phyloP scores from a whole-genome alignment of 306 rosid genomes.

The Cotoneaster glaucophyllus region DNA sequence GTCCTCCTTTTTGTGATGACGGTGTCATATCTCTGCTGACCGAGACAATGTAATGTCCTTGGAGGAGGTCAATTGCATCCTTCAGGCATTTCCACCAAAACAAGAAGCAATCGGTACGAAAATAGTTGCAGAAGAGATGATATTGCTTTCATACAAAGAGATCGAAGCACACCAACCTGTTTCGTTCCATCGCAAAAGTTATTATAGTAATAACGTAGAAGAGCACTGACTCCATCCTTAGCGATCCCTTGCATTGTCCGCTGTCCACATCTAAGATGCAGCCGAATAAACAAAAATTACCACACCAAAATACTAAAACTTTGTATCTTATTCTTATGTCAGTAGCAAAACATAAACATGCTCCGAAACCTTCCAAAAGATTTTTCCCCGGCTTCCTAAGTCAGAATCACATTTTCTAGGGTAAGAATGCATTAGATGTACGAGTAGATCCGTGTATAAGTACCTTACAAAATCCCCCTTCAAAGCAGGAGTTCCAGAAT shows the following conservation, averaged over 20 bases:
- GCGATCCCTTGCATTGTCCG: slow-evolving; percentile 75
- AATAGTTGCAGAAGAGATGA: background rate
- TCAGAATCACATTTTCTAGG: background rate
- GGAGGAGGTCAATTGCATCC: slow-evolving; percentile 98
- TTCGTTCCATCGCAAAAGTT: slow-evolving; percentile 84
- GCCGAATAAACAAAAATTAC: slow-evolving; percentile 17
- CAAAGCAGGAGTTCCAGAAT: slow-evolving; percentile 93
- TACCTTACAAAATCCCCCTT: slow-evolving; percentile 98
- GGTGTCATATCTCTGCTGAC: slow-evolving; percentile 63
- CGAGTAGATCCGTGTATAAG: slow-evolving; percentile 17
- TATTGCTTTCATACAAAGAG: background rate
- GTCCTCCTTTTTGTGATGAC: slow-evolving; percentile 70
- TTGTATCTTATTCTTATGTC: background rate
- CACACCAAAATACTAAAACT: background rate
- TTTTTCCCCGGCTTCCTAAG: background rate
- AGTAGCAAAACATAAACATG: background rate
- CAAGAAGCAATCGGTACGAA: background rate
- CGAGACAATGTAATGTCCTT: slow-evolving; percentile 93
- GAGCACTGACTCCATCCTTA: slow-evolving; percentile 71
- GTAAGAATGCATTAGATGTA: background rate
- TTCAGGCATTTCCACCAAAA: slow-evolving; percentile 25
- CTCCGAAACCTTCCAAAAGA: background rate
- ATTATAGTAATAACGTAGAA: slow-evolving; percentile 76
- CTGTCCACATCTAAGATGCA: slow-evolving; percentile 65
- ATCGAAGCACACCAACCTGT: slow-evolving; percentile 50